These are phyloP conservation scores for Quercus lobata DNA, from an alignment of 331 rosid species.

Conservation along the genomic window DNA sequence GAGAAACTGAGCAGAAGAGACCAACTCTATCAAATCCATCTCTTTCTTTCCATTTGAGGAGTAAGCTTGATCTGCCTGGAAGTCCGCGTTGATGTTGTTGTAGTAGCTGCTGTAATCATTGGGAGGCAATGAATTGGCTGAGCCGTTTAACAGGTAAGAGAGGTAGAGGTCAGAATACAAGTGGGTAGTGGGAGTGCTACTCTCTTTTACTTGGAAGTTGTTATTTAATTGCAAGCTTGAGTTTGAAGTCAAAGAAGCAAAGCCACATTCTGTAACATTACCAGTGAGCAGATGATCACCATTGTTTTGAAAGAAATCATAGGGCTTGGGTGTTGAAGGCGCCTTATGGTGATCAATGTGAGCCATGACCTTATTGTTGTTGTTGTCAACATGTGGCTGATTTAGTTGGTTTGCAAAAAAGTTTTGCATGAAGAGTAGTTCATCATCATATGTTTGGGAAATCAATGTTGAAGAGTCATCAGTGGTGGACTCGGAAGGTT, in stretches of 20 bases:
- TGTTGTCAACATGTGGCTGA: not conserved
- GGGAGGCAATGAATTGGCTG: constrained; percentile 9
- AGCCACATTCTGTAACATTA: not conserved
- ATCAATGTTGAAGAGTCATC: constrained; percentile 26
- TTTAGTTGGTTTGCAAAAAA: constrained; percentile 30
- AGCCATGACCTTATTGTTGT: not conserved
- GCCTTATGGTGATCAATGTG: not conserved
- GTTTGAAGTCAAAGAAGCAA: not conserved
- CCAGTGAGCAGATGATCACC: constrained; percentile 4
- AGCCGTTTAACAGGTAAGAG: constrained; percentile 53
- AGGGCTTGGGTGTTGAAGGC: not conserved
- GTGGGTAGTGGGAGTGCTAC: not conserved
- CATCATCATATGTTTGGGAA: constrained; percentile 46
- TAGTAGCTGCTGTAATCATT: constrained; percentile 2
- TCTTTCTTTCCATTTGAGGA: constrained; percentile 30
- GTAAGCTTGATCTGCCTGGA: constrained; percentile 9
- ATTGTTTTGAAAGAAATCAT: not conserved
- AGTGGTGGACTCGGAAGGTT: constrained; percentile 27
- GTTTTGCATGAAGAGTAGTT: constrained; percentile 61
- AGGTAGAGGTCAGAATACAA: constrained; percentile 44
- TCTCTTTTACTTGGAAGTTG: not conserved
- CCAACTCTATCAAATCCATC: constrained; percentile 65
- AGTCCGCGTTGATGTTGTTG: constrained; percentile 14
- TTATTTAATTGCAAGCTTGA: not conserved
- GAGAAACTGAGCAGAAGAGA: constrained; percentile 36